Conservation (phyloP, 148 eudicot genomes). For the Gaultheria prostrata region DNA sequence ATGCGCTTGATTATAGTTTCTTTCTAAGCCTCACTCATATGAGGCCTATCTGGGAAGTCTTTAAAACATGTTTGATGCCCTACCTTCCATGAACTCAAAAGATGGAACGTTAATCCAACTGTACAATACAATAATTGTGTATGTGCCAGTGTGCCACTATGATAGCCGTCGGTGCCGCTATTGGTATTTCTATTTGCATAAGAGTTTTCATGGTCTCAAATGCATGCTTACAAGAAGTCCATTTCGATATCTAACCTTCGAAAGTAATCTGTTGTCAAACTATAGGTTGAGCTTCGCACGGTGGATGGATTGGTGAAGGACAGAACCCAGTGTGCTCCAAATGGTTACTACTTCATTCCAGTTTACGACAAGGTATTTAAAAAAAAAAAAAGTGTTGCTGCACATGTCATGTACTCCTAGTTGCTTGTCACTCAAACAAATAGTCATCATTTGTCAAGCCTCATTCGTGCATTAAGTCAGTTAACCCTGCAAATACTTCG, state of each 20-base stretch:
- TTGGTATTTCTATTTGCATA: not conserved
- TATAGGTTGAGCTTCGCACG: slow-evolving; percentile 93
- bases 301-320: slow-evolving; percentile 95
- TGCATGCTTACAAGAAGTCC: not conserved
- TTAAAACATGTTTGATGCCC: not conserved
- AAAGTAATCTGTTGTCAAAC: slow-evolving; percentile 8
- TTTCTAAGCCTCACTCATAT: not conserved
- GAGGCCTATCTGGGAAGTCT: not conserved
- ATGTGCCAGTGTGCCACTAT: not conserved
- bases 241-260: slow-evolving; percentile 7
- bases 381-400: not conserved
- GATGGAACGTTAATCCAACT: not conserved
- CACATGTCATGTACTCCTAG: not conserved
- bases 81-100: not conserved
- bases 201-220: slow-evolving; percentile 9
- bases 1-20: not conserved
- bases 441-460: not conserved
- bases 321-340: slow-evolving; percentile 97
- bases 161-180: not conserved
- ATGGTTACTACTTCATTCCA: slow-evolving; percentile 98
- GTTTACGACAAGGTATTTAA: slow-evolving; percentile 91
- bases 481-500: not conserved
- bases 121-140: not conserved
- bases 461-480: not conserved
- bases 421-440: not conserved